Percentiles rank a stretch among this genome's conserved stretches.
phyloP scores from a whole-genome alignment of 106 monocot genomes.

The Dioscorea zingiberensis region DNA sequence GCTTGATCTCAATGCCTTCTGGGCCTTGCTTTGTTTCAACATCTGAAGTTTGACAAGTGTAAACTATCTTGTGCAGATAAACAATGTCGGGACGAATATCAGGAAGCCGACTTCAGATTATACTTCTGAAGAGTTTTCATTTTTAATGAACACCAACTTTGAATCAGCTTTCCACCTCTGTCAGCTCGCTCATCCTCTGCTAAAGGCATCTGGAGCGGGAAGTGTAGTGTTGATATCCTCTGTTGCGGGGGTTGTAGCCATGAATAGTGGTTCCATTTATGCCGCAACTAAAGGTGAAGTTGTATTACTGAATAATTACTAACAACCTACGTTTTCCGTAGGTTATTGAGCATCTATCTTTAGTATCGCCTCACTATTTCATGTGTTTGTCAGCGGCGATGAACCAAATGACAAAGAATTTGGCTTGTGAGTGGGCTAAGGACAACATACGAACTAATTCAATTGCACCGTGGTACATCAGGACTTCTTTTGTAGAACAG shows the following conservation, averaged over 20 bases:
- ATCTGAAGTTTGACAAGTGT: too few relatives aligned
- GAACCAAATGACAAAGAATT: constrained; percentile 50
- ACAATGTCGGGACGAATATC: constrained; percentile 57
- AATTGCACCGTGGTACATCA: constrained; percentile 48
- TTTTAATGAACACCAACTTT: constrained; percentile 53
- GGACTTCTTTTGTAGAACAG: constrained; percentile 31
- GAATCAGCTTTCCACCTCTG: constrained; percentile 60
- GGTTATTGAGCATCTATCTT: not conserved
- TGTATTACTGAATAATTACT: not conserved
- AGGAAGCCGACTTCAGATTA: constrained; percentile 43
- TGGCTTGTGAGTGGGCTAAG: constrained; percentile 69
- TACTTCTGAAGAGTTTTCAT: constrained; percentile 41
- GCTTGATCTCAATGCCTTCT: too few relatives aligned
- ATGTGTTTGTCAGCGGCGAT: constrained; percentile 34
- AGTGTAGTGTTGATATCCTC: constrained; percentile 71
- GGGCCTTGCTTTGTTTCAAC: too few relatives aligned
- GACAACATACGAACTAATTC: constrained; percentile 54
- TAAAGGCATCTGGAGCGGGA: constrained; percentile 54
- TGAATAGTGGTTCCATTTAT: constrained; percentile 32
- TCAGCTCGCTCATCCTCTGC: constrained; percentile 64
- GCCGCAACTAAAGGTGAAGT: constrained; percentile 45
- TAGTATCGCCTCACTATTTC: not conserved
- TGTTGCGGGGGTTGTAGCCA: constrained; percentile 45
- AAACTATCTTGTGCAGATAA: constrained; percentile 25
- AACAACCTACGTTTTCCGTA: too few relatives aligned